A percentile compares a stretch with the other conserved stretches of the same genome.
These are phyloP conservation scores for Saprolegnia diclina DNA, from an alignment of 352 stramenopile genomes.

Conservation along the genomic window DNA sequence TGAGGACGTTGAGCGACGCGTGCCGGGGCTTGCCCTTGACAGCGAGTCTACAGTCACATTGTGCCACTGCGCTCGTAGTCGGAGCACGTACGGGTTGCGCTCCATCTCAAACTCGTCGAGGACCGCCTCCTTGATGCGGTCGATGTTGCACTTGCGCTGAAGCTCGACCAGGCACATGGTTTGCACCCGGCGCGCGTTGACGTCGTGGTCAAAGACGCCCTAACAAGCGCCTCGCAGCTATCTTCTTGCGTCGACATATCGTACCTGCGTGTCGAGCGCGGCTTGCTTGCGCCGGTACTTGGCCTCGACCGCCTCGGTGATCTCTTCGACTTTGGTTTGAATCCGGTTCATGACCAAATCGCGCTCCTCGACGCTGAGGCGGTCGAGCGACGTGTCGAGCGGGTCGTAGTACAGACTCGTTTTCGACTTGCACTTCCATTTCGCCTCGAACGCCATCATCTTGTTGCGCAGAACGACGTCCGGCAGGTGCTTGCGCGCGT, in stretches of 20 bases:
- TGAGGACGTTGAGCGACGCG: slow-evolving; percentile 13
- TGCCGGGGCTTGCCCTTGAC: neutral
- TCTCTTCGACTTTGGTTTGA: slow-evolving; percentile 59
- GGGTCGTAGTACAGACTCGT: slow-evolving; percentile 51
- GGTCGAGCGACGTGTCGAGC: slow-evolving; percentile 45
- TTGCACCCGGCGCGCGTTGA: slow-evolving; percentile 57
- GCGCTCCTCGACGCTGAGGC: slow-evolving; percentile 58
- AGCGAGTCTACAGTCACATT: neutral
- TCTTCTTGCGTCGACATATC: neutral
- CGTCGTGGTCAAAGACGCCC: slow-evolving; percentile 55
- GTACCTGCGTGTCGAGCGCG: slow-evolving; percentile 45
- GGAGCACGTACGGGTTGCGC: slow-evolving; percentile 8
- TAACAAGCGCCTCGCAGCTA: neutral
- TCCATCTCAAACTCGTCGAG: slow-evolving; percentile 41
- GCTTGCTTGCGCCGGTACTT: slow-evolving; percentile 48
- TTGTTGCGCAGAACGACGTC: slow-evolving; percentile 72
- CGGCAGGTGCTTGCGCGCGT: slow-evolving; percentile 37
- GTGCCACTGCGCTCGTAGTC: too few species aligned
- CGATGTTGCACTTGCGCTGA: slow-evolving; percentile 54
- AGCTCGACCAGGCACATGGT: slow-evolving; percentile 64
- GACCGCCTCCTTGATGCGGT: slow-evolving; percentile 55
- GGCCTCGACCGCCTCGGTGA: slow-evolving; percentile 49
- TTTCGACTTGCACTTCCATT: slow-evolving; percentile 37
- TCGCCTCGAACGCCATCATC: slow-evolving; percentile 72
- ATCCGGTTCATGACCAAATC: slow-evolving; percentile 67